These are phyloP conservation scores for Podospora anserina DNA, from an alignment of 495 filamentous ascomycete species.

Conservation along the genomic window DNA sequence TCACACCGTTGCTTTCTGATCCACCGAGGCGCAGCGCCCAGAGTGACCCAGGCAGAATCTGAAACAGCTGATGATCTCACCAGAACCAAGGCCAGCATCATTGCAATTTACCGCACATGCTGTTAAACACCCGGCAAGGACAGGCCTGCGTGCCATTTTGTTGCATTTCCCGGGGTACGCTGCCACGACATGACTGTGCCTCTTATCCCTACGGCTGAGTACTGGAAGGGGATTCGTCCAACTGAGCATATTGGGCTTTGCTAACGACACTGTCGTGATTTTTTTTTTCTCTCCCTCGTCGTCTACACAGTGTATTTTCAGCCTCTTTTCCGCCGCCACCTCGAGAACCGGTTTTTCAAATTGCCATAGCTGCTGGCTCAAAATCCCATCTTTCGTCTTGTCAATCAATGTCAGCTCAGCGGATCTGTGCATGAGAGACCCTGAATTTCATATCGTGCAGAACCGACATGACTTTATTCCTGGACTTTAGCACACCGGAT, in stretches of 20 bases:
- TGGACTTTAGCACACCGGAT: not conserved
- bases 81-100: not conserved
- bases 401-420: slow-evolving; percentile 5
- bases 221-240: not conserved
- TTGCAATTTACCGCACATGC: not conserved
- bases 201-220: not conserved
- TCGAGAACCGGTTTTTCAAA: not conserved
- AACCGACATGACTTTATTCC: not conserved
- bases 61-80: slow-evolving; percentile 21
- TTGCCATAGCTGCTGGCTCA: not conserved
- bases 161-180: not conserved
- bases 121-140: not conserved
- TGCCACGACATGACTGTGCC: not conserved
- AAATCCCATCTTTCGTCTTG: not conserved
- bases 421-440: not conserved
- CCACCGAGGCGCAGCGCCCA: slow-evolving; percentile 18
- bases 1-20: not conserved
- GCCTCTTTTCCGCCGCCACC: slow-evolving; percentile 1
- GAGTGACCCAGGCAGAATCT: slow-evolving; percentile 17
- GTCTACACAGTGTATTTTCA: not conserved
- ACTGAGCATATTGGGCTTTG: not conserved
- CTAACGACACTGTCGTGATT: not conserved
- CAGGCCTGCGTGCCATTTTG: not conserved
- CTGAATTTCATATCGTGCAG: not conserved
- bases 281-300: not conserved